A percentile compares a stretch with the other conserved stretches of the same genome.
Evolutionary conservation across 129 eudicot species (phyloP).

Genomic region (Kitagawia praeruptora): DNA sequence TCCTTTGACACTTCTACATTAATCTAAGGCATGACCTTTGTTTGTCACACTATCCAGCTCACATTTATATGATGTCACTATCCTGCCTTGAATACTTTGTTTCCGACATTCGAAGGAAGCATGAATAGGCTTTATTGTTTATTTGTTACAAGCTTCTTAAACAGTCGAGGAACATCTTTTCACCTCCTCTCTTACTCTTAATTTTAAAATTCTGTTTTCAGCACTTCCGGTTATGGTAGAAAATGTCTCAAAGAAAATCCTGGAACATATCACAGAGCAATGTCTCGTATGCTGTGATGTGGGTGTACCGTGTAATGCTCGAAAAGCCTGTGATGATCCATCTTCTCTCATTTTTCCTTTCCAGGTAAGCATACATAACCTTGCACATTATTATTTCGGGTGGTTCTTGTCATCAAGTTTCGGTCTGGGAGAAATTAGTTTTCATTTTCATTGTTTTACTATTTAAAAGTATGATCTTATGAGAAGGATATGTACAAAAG

Average conservation of each 20-base stretch:
- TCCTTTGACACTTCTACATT: background rate
- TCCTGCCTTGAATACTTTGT: slow-evolving; percentile 1
- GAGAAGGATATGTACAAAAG: background rate
- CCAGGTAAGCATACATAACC: slow-evolving; percentile 43
- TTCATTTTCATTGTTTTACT: background rate
- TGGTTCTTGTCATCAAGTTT: slow-evolving; percentile 4
- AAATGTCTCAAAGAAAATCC: slow-evolving; percentile 67
- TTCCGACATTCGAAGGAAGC: background rate
- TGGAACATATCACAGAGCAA: slow-evolving; percentile 76
- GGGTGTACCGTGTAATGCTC: slow-evolving; percentile 87
- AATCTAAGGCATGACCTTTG: background rate
- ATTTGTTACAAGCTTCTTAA: background rate
- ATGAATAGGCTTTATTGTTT: background rate
- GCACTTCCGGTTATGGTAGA: slow-evolving; percentile 80
- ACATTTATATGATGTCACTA: background rate
- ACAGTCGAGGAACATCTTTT: background rate
- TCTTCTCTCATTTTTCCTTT: slow-evolving; percentile 93
- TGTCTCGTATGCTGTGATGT: slow-evolving; percentile 87
- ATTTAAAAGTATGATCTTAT: background rate
- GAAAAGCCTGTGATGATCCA: slow-evolving; percentile 79
- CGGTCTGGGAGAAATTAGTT: too few relatives aligned
- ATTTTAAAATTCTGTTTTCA: slow-evolving; percentile 30
- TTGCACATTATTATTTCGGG: background rate
- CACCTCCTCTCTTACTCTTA: background rate
- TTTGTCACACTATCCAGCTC: background rate